These are phyloP conservation scores for Fusarium tuaranense DNA, from an alignment of 2,329 filamentous ascomycete species.

Conservation along the genomic window DNA sequence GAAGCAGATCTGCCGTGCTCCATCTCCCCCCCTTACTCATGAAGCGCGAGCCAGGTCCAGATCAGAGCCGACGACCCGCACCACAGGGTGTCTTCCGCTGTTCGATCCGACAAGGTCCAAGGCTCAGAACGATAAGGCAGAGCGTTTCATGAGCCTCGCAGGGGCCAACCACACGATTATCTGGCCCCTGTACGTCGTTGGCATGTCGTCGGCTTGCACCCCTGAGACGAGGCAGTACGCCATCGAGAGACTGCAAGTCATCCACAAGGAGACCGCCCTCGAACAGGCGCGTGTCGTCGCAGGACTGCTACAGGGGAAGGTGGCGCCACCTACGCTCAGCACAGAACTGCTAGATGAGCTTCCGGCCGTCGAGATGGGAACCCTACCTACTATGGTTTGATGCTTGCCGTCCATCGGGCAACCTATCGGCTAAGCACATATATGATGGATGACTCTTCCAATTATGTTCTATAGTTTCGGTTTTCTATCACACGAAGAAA, in stretches of 20 bases:
- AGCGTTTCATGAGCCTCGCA: slow-evolving; percentile 61
- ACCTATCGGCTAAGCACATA: not conserved
- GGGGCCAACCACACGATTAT: slow-evolving; percentile 62
- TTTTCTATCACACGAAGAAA: slow-evolving; percentile 11
- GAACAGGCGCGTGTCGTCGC: slow-evolving; percentile 59
- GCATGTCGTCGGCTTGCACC: slow-evolving; percentile 60
- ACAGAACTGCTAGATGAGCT: slow-evolving; percentile 34
- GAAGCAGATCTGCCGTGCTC: slow-evolving; percentile 46
- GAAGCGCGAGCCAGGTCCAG: slow-evolving; percentile 36
- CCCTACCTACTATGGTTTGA: slow-evolving; percentile 46
- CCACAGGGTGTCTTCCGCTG: slow-evolving; percentile 48
- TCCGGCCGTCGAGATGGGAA: slow-evolving; percentile 42
- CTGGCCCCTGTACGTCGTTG: slow-evolving; percentile 63
- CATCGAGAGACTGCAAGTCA: slow-evolving; percentile 56
- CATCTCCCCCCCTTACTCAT: slow-evolving; percentile 38
- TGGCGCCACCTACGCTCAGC: not conserved
- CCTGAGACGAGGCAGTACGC: slow-evolving; percentile 57
- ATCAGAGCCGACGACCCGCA: slow-evolving; percentile 9
- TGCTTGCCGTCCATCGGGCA: not conserved
- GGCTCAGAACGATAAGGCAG: slow-evolving; percentile 51
- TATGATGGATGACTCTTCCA: not conserved
- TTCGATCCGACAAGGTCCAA: slow-evolving; percentile 54
- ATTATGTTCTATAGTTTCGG: slow-evolving; percentile 6
- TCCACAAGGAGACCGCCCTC: slow-evolving; percentile 60
- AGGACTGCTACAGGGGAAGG: slow-evolving; percentile 54